These are phyloP conservation scores for Epichloe gansuensis DNA, from an alignment of 2,329 filamentous ascomycete genomes.

Conservation along the genomic window DNA sequence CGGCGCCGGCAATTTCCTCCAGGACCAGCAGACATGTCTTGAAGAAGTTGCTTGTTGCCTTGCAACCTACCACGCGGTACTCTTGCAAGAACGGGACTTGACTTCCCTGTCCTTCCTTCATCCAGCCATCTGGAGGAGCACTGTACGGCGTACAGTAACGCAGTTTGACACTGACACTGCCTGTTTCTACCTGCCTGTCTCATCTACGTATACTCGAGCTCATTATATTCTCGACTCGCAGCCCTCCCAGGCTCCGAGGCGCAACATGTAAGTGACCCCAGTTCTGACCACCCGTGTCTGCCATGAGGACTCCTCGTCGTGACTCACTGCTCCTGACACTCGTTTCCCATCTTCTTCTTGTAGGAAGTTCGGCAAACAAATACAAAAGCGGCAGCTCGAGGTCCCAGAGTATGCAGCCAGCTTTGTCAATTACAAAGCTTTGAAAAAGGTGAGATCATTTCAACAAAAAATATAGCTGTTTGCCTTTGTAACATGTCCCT, in stretches of 20 bases:
- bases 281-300: neutral
- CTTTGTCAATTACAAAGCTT: constrained; percentile 97
- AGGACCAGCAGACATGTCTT: constrained; percentile 5
- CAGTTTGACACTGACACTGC: neutral
- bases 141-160: neutral
- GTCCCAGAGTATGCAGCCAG: constrained; percentile 98
- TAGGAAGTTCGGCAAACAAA: constrained; percentile 99
- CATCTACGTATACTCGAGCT: neutral
- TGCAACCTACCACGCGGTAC: constrained; percentile 11
- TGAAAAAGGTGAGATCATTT: constrained; percentile 67
- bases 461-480: neutral
- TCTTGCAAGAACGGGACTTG: constrained; percentile 11
- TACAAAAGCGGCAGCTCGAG: constrained; percentile 97
- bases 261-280: constrained; percentile 22
- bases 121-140: neutral
- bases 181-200: constrained; percentile 1
- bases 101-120: constrained; percentile 4
- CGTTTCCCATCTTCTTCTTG: constrained; percentile 5
- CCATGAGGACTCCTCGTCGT: neutral
- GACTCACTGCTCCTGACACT: constrained; percentile 4
- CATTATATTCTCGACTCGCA: neutral
- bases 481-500: neutral
- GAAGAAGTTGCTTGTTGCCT: neutral
- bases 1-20: constrained; percentile 3
- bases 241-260: constrained; percentile 9